phyloP scores from a whole-genome alignment of 176 grass and related monocot genomes.

The Zea luxurians region DNA sequence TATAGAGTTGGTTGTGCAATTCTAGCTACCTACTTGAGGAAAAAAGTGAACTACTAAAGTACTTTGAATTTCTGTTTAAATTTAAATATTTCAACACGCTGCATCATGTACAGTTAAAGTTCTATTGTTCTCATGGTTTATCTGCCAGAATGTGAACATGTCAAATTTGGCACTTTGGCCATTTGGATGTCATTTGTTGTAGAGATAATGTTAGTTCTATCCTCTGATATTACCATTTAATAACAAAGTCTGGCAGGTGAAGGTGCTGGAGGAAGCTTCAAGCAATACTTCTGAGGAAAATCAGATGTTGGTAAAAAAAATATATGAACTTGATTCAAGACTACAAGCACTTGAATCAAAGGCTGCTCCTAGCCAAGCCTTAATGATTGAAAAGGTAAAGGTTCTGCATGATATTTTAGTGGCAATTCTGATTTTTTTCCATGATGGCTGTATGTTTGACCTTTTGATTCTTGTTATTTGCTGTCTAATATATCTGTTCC shows the following conservation, averaged over 20 bases:
- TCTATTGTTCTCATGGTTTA: constrained; percentile 13
- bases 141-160: constrained; percentile 31
- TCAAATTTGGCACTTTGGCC: constrained; percentile 6
- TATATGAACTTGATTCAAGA: constrained; percentile 59
- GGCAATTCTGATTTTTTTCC: background rate
- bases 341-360: constrained; percentile 66
- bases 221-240: constrained; percentile 73
- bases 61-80: constrained; percentile 14
- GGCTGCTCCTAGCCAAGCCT: constrained; percentile 42
- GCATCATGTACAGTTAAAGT: background rate
- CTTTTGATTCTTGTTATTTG: constrained; percentile 16
- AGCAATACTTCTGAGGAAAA: constrained; percentile 55
- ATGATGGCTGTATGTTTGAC: constrained; percentile 13
- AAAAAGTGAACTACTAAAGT: constrained; percentile 5
- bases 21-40: constrained; percentile 5
- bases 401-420: constrained; percentile 20
- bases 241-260: constrained; percentile 89
- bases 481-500: constrained; percentile 3
- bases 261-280: constrained; percentile 63
- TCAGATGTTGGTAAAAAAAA: constrained; percentile 49
- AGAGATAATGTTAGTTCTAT: constrained; percentile 30
- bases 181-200: constrained; percentile 25
- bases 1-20: constrained; percentile 10
- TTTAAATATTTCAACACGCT: constrained; percentile 24
- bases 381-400: constrained; percentile 39